phyloP scores from a whole-genome alignment of 2,329 filamentous ascomycete species.

The Phyllosticta paracitricarpa region DNA sequence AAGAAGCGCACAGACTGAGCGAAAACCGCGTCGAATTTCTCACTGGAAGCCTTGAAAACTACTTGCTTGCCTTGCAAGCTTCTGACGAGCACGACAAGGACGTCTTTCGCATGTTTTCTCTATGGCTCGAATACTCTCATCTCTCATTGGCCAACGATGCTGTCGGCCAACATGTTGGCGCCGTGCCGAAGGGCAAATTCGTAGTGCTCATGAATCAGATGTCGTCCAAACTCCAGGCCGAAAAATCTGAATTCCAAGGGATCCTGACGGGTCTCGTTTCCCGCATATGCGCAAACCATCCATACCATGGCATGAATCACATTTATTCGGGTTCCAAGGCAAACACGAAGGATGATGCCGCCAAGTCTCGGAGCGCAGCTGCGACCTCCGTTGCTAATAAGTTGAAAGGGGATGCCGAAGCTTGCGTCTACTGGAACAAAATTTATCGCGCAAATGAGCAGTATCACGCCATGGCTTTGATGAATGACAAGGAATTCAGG shows the following conservation, averaged over 20 bases:
- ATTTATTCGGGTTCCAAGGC: constrained; percentile 71
- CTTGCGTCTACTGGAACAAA: constrained; percentile 54
- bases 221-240: constrained; percentile 77
- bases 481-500: constrained; percentile 56
- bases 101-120: constrained; percentile 78
- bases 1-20: constrained; percentile 71
- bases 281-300: constrained; percentile 83
- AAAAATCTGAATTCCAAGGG: constrained; percentile 61
- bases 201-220: constrained; percentile 90
- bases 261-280: constrained; percentile 64
- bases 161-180: constrained; percentile 57
- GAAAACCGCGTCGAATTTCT: constrained; percentile 72
- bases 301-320: constrained; percentile 95
- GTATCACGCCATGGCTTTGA: constrained; percentile 55
- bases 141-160: constrained; percentile 66
- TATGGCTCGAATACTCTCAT: constrained; percentile 87
- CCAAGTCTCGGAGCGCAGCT: constrained; percentile 62
- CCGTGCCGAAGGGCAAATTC: constrained; percentile 85
- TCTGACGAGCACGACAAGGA: constrained; percentile 87
- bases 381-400: constrained; percentile 57
- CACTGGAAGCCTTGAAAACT: constrained; percentile 85
- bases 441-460: constrained; percentile 64
- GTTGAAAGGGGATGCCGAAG: constrained; percentile 43
- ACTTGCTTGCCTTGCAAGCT: constrained; percentile 71
- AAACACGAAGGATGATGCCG: constrained; percentile 62